Evolutionary conservation across 805 yeast genomes (phyloP).

Genomic region (Dipodascopsis tothii): DNA sequence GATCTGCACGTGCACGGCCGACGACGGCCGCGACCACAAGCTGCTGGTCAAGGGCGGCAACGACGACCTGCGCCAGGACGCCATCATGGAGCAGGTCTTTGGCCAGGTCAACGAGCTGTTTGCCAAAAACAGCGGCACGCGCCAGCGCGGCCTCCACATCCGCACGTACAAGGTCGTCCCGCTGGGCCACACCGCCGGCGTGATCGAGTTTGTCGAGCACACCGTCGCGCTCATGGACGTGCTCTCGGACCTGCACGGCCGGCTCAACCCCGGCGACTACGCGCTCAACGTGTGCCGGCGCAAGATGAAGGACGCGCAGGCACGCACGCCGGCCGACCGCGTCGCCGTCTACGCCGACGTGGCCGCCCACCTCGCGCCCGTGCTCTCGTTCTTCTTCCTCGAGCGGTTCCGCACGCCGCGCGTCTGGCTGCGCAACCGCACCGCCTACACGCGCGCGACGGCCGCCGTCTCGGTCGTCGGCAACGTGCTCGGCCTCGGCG

Average conservation of each 20-base stretch:
- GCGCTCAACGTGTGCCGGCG: constrained; percentile 52
- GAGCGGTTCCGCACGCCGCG: constrained; percentile 59
- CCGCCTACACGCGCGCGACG: constrained; percentile 63
- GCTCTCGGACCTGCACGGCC: constrained; percentile 54
- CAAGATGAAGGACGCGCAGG: constrained; percentile 53
- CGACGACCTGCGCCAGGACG: constrained; percentile 91
- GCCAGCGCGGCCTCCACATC: constrained; percentile 51
- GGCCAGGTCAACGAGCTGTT: constrained; percentile 71
- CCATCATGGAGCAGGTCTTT: constrained; percentile 96
- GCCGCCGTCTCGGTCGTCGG: constrained; percentile 87
- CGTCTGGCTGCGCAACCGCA: constrained; percentile 63
- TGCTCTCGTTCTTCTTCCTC: constrained; percentile 61
- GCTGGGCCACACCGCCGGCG: constrained; percentile 76
- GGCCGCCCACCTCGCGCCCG: constrained; percentile 51
- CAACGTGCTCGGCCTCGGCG: constrained; percentile 84
- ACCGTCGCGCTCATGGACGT: constrained; percentile 66
- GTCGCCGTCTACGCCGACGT: constrained; percentile 43
- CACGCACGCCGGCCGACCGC: constrained; percentile 31
- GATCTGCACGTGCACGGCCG: constrained; percentile 48
- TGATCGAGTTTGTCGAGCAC: constrained; percentile 80
- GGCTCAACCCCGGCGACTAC: constrained; percentile 38
- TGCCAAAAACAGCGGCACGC: constrained; percentile 46
- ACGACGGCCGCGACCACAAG: constrained; percentile 52
- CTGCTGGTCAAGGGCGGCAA: constrained; percentile 70
- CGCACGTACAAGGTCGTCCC: constrained; percentile 89